phyloP scores from a whole-genome alignment of 164 flowering plant species.

The Sextonia rubra region DNA sequence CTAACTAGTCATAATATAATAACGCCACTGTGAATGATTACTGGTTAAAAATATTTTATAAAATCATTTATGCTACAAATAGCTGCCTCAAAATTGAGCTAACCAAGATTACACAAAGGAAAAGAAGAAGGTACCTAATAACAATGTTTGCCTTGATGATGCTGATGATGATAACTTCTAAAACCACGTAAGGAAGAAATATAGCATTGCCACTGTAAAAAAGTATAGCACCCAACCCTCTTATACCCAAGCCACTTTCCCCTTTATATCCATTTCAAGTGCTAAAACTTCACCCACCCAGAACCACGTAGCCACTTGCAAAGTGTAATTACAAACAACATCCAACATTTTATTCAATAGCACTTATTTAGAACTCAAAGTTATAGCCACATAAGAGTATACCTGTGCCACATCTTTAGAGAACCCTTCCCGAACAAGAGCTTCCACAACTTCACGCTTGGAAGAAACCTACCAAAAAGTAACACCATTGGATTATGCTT shows the following conservation, averaged over 20 bases:
- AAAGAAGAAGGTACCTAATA: too few species aligned
- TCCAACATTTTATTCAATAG: too few species aligned
- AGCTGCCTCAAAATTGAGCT: too few species aligned
- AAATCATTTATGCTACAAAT: too few species aligned
- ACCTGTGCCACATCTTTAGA: slow-evolving; percentile 96
- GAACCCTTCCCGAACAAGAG: slow-evolving; percentile 70
- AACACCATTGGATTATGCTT: not conserved
- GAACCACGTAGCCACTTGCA: not conserved
- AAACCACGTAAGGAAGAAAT: not conserved
- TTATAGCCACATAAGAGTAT: not conserved
- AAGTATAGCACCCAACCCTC: too few species aligned
- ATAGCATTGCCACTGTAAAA: not conserved
- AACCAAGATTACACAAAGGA: too few species aligned
- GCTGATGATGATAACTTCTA: not conserved
- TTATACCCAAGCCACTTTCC: not conserved
- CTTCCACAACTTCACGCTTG: slow-evolving; percentile 54
- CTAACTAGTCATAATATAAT: not conserved
- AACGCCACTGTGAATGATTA: too few species aligned
- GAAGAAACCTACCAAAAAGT: slow-evolving; percentile 53
- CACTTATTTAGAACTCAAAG: too few species aligned
- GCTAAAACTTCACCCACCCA: not conserved
- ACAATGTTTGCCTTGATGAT: too few species aligned
- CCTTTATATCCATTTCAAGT: not conserved
- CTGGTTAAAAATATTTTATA: too few species aligned
- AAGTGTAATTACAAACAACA: too few species aligned